A percentile compares a stretch with the other conserved stretches of the same genome.
Conservation (phyloP, 345 rosid species). For the Fremontodendron californicum region DNA sequence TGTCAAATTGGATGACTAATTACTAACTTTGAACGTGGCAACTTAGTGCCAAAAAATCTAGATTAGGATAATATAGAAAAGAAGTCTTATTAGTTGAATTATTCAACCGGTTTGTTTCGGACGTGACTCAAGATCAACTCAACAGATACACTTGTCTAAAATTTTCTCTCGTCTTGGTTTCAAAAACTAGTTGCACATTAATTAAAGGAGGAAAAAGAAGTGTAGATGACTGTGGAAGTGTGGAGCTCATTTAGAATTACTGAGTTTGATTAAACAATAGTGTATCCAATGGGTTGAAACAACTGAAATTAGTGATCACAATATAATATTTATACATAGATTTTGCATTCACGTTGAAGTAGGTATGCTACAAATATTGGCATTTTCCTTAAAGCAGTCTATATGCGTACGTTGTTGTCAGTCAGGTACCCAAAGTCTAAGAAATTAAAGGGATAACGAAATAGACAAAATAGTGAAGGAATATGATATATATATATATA, state of each 20-base stretch:
- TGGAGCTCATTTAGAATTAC: too few species aligned
- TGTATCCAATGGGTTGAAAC: neutral
- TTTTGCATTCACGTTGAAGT: neutral
- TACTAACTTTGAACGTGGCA: constrained; percentile 5
- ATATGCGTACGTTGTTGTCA: neutral
- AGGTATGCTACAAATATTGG: neutral
- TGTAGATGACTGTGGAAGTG: too few species aligned
- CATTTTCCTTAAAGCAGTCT: neutral
- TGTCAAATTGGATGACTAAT: neutral
- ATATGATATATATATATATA: too few species aligned
- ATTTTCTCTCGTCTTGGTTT: too few species aligned
- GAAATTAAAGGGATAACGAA: too few species aligned
- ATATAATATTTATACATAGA: neutral
- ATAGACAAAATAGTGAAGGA: too few species aligned
- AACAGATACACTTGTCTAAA: too few species aligned
- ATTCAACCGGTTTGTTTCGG: too few species aligned
- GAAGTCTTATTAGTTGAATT: neutral
- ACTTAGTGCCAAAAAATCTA: neutral
- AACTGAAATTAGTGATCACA: neutral
- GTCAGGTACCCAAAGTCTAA: neutral
- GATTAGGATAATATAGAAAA: neutral
- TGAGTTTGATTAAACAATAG: too few species aligned
- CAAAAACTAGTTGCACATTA: too few species aligned
- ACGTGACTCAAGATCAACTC: too few species aligned
- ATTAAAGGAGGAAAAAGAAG: too few species aligned